Percentiles rank a stretch among this genome's conserved stretches.
Conservation (phyloP, 2,329 filamentous ascomycete genomes). For the Botrytis sinoallii region DNA sequence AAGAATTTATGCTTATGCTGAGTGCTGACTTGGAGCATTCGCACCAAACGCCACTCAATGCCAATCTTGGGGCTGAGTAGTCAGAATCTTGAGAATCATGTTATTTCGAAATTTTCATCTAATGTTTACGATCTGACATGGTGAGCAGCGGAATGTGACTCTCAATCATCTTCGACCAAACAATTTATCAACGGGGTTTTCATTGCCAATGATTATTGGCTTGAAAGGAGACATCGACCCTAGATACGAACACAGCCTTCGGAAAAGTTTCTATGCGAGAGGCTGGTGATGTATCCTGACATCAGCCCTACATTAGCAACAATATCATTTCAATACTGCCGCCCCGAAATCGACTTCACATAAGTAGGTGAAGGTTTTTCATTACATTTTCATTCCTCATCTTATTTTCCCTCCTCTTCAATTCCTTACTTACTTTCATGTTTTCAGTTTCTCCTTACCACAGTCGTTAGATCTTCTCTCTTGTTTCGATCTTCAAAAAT, state of each 20-base stretch:
- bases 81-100: not conserved
- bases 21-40: not conserved
- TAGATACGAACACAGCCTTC: not conserved
- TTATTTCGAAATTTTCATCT: not conserved
- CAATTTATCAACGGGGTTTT: not conserved
- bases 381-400: not conserved
- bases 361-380: not conserved
- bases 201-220: not conserved
- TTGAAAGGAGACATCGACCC: not conserved
- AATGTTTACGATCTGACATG: not conserved
- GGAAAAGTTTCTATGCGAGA: not conserved
- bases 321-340: not conserved
- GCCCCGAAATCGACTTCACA: not conserved
- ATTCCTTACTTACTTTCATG: not conserved
- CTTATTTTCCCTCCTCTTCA: slow-evolving; percentile 7
- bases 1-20: not conserved
- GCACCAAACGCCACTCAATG: not conserved
- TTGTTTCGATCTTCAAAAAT: not conserved
- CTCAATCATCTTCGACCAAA: not conserved
- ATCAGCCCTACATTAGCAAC: not conserved
- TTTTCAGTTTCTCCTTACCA: not conserved
- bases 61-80: not conserved
- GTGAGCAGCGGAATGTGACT: not conserved
- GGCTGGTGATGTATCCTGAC: not conserved
- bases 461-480: not conserved